phyloP scores from a whole-genome alignment of 2,329 filamentous ascomycete genomes.

The Alternaria sp. region DNA sequence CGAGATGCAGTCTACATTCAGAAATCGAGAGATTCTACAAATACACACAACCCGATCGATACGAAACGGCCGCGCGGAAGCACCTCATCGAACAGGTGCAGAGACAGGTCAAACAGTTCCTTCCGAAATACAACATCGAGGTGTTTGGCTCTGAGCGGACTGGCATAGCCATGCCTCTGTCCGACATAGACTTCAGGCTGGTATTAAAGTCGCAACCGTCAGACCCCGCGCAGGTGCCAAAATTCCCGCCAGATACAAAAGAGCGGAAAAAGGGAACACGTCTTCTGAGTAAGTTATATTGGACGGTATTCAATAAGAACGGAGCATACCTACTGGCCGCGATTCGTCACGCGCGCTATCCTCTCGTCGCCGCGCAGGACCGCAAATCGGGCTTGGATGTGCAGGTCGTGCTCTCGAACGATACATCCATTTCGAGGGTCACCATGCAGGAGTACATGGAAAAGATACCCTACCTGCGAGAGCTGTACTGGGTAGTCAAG shows the following conservation, averaged over 20 bases:
- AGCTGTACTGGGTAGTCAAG: constrained; percentile 59
- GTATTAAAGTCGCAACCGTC: constrained; percentile 15
- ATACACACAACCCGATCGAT: constrained; percentile 45
- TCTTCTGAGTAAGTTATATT: constrained; percentile 12
- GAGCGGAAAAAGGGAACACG: constrained; percentile 10
- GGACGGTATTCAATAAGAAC: background rate
- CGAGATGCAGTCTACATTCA: constrained; percentile 21
- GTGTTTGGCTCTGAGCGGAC: constrained; percentile 62
- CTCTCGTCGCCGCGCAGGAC: constrained; percentile 55
- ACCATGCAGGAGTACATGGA: constrained; percentile 56
- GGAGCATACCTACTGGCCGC: constrained; percentile 19
- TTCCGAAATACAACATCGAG: constrained; percentile 44
- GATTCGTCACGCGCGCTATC: constrained; percentile 43
- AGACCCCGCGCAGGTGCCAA: constrained; percentile 3
- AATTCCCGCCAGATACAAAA: constrained; percentile 20
- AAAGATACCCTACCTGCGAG: constrained; percentile 57
- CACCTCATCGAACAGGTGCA: constrained; percentile 42
- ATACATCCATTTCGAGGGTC: constrained; percentile 49
- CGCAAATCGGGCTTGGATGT: constrained; percentile 56
- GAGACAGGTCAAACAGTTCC: constrained; percentile 15
- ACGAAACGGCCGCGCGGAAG: constrained; percentile 51
- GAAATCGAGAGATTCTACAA: constrained; percentile 39
- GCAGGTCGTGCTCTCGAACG: constrained; percentile 58
- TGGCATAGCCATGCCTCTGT: constrained; percentile 59
- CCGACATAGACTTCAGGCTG: constrained; percentile 61